These are phyloP conservation scores for Fraxinus ornus DNA, from an alignment of 305 asterid genomes.

Conservation along the genomic window DNA sequence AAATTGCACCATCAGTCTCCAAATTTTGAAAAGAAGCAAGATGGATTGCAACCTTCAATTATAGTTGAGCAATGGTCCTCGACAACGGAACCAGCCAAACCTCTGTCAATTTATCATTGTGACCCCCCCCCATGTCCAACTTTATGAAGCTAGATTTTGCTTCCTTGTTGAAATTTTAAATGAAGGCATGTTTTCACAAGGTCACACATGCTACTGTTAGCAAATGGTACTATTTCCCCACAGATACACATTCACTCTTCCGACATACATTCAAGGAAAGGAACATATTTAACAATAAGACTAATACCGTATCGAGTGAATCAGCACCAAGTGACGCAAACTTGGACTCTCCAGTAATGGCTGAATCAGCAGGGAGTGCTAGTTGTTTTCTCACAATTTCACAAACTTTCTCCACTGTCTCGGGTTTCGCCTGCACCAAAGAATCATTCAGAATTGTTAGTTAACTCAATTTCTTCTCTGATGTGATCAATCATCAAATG, in stretches of 20 bases:
- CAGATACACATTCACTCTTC: not conserved
- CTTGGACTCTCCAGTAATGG: constrained; percentile 70
- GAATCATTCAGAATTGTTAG: constrained; percentile 13
- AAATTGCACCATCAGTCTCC: not conserved
- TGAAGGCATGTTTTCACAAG: not conserved
- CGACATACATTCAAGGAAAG: not conserved
- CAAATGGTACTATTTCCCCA: not conserved
- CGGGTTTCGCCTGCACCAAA: constrained; percentile 75
- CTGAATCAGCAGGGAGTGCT: constrained; percentile 66
- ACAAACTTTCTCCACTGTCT: constrained; percentile 74
- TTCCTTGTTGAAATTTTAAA: not conserved
- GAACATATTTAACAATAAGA: not conserved
- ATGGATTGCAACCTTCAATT: not conserved
- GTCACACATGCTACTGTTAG: not conserved
- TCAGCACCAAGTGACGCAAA: constrained; percentile 88
- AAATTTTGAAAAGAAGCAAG: not conserved
- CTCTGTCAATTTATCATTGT: not conserved
- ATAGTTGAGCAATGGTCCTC: not conserved
- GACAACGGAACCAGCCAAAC: not conserved
- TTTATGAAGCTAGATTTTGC: not conserved
- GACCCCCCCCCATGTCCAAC: not conserved
- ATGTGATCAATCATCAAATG: not conserved
- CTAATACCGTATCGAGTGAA: constrained; percentile 89
- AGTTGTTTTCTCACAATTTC: constrained; percentile 89
- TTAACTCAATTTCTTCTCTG: not conserved